Percentiles rank a stretch among this genome's conserved stretches.
Conservation (phyloP, 805 yeast genomes). For the Suhomyces faveliae region DNA sequence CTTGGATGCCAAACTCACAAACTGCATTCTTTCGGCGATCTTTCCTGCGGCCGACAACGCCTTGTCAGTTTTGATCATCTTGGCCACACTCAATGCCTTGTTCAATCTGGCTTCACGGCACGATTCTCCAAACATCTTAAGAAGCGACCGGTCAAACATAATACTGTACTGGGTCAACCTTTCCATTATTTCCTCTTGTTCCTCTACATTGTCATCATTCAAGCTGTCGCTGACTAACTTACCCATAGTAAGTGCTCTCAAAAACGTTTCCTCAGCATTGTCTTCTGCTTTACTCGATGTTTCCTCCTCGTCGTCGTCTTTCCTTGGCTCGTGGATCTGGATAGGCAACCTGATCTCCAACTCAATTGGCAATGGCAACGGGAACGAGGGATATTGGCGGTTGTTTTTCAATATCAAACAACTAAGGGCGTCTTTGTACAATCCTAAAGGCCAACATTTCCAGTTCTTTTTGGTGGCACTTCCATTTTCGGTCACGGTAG, state of each 20-base stretch:
- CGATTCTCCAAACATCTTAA: conserved; percentile 70
- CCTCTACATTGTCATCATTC: conserved; percentile 24
- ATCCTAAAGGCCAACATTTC: conserved; percentile 85
- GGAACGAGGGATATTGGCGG: conserved; percentile 69
- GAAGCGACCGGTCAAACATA: conserved; percentile 70
- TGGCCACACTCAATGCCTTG: conserved; percentile 69
- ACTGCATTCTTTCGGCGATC: conserved; percentile 68
- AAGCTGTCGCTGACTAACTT: conserved; percentile 57
- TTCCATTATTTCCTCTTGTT: conserved; percentile 45
- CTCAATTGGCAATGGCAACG: conserved; percentile 82
- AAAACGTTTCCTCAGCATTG: conserved; percentile 61
- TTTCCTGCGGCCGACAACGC: conserved; percentile 82
- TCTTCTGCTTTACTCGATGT: conserved; percentile 22
- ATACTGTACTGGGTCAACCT: conserved; percentile 52
- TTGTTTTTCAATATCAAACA: conserved; percentile 73
- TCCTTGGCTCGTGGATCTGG: conserved; percentile 15
- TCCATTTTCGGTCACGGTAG: conserved; percentile 45
- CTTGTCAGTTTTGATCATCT: conserved; percentile 68
- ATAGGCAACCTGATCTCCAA: conserved; percentile 70
- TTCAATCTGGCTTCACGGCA: conserved; percentile 64
- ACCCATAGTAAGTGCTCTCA: conserved; percentile 61
- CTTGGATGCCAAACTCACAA: conserved; percentile 33
- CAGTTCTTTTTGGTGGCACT: conserved; percentile 53
- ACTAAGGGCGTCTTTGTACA: conserved; percentile 64
- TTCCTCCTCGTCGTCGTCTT: conserved; percentile 25